These are phyloP conservation scores for Hyaloscypha finlandica DNA, from an alignment of 495 filamentous ascomycete genomes.

Conservation along the genomic window DNA sequence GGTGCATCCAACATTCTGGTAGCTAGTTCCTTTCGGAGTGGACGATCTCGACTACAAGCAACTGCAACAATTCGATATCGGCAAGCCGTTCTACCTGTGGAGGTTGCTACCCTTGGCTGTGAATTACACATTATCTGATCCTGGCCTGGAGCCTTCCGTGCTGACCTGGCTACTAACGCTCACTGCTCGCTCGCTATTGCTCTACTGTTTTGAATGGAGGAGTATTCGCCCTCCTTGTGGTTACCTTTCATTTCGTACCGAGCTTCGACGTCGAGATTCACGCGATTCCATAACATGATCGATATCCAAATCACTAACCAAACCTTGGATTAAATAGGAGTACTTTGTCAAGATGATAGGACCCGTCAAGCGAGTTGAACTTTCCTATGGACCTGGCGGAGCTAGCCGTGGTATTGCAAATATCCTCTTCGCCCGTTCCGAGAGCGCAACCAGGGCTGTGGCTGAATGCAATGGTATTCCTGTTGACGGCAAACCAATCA, in stretches of 20 bases:
- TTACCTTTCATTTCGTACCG: constrained; percentile 32
- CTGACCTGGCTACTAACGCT: constrained; percentile 49
- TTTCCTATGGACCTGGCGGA: constrained; percentile 91
- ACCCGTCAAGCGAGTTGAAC: constrained; percentile 80
- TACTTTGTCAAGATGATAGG: constrained; percentile 90
- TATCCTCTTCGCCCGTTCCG: constrained; percentile 73
- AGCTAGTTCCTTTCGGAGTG: background rate
- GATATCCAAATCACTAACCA: constrained; percentile 39
- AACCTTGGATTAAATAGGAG: constrained; percentile 66
- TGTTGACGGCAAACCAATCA: constrained; percentile 88
- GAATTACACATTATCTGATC: background rate
- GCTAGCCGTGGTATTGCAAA: constrained; percentile 80
- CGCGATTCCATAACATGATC: constrained; percentile 21
- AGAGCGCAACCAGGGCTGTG: constrained; percentile 79
- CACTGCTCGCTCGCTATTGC: constrained; percentile 74
- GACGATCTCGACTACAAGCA: background rate
- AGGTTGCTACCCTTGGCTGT: background rate
- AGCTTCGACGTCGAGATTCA: constrained; percentile 28
- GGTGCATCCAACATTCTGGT: background rate
- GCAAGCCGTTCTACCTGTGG: background rate
- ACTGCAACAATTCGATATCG: background rate
- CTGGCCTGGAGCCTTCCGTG: background rate
- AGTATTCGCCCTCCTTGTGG: constrained; percentile 5
- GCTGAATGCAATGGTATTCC: constrained; percentile 81
- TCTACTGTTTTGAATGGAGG: constrained; percentile 26